Conservation (phyloP, 2,329 filamentous ascomycete genomes). For the Colletotrichum orchidophilum region DNA sequence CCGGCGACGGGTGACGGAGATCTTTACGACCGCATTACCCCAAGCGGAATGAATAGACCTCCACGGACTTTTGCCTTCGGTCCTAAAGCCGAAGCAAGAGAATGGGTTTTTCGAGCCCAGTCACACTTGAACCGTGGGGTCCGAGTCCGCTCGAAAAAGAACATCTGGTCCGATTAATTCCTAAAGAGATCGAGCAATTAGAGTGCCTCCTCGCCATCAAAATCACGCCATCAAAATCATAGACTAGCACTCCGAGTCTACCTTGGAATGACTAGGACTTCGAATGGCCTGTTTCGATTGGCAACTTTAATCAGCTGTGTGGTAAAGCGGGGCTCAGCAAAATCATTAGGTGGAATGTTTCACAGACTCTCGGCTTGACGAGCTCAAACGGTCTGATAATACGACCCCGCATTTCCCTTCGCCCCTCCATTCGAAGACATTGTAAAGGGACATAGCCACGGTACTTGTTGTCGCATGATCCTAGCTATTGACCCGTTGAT, state of each 20-base stretch:
- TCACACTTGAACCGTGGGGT: background rate
- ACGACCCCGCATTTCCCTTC: background rate
- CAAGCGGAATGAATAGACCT: background rate
- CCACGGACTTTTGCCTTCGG: background rate
- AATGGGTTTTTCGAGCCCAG: background rate
- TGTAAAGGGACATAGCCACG: too few relatives aligned
- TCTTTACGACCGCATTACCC: background rate
- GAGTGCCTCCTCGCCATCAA: background rate
- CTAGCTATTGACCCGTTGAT: too few relatives aligned
- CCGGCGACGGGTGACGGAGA: background rate
- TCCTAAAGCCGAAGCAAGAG: background rate
- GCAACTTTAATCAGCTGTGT: background rate
- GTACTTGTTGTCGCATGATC: too few relatives aligned
- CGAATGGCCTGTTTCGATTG: background rate
- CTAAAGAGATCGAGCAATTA: background rate
- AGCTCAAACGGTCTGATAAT: background rate
- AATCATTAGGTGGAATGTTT: background rate
- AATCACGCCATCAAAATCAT: background rate
- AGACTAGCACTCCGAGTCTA: background rate
- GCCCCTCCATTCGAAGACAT: too few relatives aligned
- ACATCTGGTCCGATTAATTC: background rate
- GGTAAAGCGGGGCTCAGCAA: too few relatives aligned
- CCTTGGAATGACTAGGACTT: background rate
- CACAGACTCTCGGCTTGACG: background rate
- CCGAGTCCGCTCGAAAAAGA: background rate